Evolutionary conservation across 148 eudicot genomes (phyloP), one percentile per base, ranked within the genome.

Genomic region (Persicaria maculosa): DNA sequence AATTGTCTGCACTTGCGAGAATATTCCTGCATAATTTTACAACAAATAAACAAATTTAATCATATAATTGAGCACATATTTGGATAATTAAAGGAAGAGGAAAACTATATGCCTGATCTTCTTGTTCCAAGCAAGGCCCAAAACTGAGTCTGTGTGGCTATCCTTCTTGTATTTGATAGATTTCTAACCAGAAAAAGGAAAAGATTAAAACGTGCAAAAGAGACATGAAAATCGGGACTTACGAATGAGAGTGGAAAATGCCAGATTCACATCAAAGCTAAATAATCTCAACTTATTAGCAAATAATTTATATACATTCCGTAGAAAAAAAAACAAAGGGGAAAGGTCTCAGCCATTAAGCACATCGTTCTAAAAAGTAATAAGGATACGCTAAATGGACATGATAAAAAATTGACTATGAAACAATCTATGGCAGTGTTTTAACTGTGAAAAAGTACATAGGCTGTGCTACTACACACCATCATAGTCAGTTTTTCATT

Each of bases 71-170:
- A 44, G 14, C 65, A 59, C 20, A 50, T 17, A 8, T 55, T 40
- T 65, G 15, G 17, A 14, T 15, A 58, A 19, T 47, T 53, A 20
- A 11, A 52, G 16, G 5, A 14, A 47, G 44, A 67, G 48, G 22
- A 47, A 70, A 19, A 25, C 67, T 50, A 72, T 20, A 73, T 15
- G 84, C 97, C 97, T 92, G 86, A 84, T 88, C 74, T 89, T 93
- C 80, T 89, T 94, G 85, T 94, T 95, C 98, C 97, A 92, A 57
- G 98, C 87, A 80, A 95, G 96, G 76, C 93, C 96, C 72, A 92
- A 91, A 52, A 95, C 96, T 17, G 98, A 77, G 76, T 90, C 98
- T 2, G 96, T 90, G 81, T 94, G 98, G 79, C 98, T 94, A 69
- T 82, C 98, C 57, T 85, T 81, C 81, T 88, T 88, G 77, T 90